Evolutionary conservation across 1,139 yeast genomes (phyloP).

Genomic region (Blastobotrys proliferans): DNA sequence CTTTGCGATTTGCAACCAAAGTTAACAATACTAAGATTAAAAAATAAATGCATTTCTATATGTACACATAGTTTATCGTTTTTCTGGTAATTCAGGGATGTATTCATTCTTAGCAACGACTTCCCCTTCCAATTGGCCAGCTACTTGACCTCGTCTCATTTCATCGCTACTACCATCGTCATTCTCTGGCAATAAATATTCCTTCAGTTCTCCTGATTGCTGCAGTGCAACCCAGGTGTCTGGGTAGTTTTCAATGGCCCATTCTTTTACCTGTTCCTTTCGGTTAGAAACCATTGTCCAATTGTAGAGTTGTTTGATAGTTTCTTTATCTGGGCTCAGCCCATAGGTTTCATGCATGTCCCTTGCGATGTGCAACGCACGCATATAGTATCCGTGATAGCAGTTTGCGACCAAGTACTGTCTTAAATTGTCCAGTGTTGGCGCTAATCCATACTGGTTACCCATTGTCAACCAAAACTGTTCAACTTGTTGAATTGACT

Average conservation of each 20-base stretch:
- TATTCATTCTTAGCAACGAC: conserved; percentile 8
- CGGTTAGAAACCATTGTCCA: conserved; percentile 51
- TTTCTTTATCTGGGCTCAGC: conserved; percentile 46
- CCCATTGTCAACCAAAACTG: conserved; percentile 62
- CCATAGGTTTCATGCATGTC: conserved; percentile 50
- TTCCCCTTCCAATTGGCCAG: conserved; percentile 11
- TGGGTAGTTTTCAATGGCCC: conserved; percentile 49
- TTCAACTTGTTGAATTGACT: conserved; percentile 56
- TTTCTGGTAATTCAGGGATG: conserved; percentile 6
- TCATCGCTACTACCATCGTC: conserved; percentile 30
- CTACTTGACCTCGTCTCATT: conserved; percentile 20
- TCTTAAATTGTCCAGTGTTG: conserved; percentile 52
- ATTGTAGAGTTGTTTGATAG: conserved; percentile 55
- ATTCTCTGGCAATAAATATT: conserved; percentile 28
- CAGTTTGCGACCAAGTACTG: conserved; percentile 73
- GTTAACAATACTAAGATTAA: conserved; percentile 36
- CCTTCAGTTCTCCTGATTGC: conserved; percentile 39
- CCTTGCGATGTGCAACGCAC: conserved; percentile 53
- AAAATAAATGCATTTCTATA: not conserved
- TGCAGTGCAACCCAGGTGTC: conserved; percentile 47
- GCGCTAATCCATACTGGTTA: conserved; percentile 46
- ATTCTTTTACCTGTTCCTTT: conserved; percentile 46
- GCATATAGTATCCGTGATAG: conserved; percentile 58
- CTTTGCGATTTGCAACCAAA: conserved; percentile 84
- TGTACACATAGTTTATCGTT: conserved; percentile 4